Base-by-base conservation (phyloP, 768 basidiomycete species). In the Collybiopsis luxurians region DNA sequence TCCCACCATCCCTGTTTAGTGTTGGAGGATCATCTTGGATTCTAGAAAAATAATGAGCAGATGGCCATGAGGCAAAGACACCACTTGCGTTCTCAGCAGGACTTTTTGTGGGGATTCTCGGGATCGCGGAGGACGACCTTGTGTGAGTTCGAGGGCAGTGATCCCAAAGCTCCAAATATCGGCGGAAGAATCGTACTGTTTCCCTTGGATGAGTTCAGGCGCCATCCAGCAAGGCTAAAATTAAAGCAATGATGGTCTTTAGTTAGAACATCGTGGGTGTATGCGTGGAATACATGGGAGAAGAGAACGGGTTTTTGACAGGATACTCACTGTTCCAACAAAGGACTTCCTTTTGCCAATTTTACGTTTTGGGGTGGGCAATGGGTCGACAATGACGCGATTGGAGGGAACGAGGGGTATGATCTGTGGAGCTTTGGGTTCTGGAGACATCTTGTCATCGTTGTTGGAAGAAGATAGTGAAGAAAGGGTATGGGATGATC, bases 121-220 rank as follows among this genome's bases (percentile, higher is more conserved):
- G 15, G 88, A 89, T 57, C 85, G 76, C n/a, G 95, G 95, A 1
- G 94, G 91, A 4, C 87, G 83, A 0, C 95, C 95, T 64, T 92
- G 87, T 0, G 91, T 80, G 30, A 98, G 77, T 68, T 97, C 95
- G 45, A 97, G 73, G 15, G 94, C 89, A n/a, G 94, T 96, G 57
- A 98, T 95, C 12, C 92, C 95, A 68, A 97, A 90, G 57, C 91
- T 94, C 94, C 95, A 98, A 57, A 98, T 95, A 66, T 98, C 95
- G 19, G 92, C 92, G 60, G 86, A 82, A 12, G 85, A 80, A 66
- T 95, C 93, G 68, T 95, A 96, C 55, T 84, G 82, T 61, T 81
- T 82, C 49, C 93, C 90, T 62, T 89, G 81, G 46, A 98, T 90
- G 23, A 97, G 81, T 64, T 98, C 95, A 1, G 95, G 95, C 0